Conservation (phyloP, 2,329 filamentous ascomycete species). For the Aspergillus spinulosporus region DNA sequence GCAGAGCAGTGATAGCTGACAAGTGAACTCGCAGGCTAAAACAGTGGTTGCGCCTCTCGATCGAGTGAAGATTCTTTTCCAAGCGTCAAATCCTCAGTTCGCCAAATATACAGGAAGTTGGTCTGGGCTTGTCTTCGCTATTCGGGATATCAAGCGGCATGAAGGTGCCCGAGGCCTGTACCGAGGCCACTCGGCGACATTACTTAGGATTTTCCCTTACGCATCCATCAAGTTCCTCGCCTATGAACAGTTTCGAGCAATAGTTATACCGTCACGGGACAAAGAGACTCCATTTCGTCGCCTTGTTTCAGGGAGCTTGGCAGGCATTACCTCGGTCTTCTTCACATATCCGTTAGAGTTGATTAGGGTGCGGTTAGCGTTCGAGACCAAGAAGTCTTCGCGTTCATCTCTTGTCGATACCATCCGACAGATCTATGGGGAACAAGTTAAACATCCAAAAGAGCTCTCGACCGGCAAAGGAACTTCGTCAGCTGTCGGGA, state of each 20-base stretch:
- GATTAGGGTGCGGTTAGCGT: constrained; percentile 86
- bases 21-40: constrained; percentile 67
- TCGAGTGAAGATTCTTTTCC: constrained; percentile 97
- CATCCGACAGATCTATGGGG: constrained; percentile 82
- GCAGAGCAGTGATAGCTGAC: constrained; percentile 11
- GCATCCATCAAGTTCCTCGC: constrained; percentile 97
- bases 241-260: constrained; percentile 88
- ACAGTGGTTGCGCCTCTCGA: constrained; percentile 94
- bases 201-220: constrained; percentile 94
- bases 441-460: constrained; percentile 55
- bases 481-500: constrained; percentile 40
- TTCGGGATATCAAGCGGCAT: constrained; percentile 75
- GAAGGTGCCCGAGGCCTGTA: constrained; percentile 79
- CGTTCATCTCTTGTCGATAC: constrained; percentile 73
- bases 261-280: constrained; percentile 68
- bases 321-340: constrained; percentile 86
- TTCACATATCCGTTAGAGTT: constrained; percentile 95
- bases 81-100: constrained; percentile 91
- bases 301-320: constrained; percentile 46
- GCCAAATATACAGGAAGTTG: constrained; percentile 89
- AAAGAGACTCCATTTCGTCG: constrained; percentile 81
- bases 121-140: constrained; percentile 77
- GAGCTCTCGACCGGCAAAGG: constrained; percentile 37
- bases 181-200: constrained; percentile 89
- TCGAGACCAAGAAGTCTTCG: constrained; percentile 78